A percentile compares a stretch with the other conserved stretches of the same genome.
phyloP scores from a whole-genome alignment of 202 grass and related monocot species.

The Digitaria exilis region DNA sequence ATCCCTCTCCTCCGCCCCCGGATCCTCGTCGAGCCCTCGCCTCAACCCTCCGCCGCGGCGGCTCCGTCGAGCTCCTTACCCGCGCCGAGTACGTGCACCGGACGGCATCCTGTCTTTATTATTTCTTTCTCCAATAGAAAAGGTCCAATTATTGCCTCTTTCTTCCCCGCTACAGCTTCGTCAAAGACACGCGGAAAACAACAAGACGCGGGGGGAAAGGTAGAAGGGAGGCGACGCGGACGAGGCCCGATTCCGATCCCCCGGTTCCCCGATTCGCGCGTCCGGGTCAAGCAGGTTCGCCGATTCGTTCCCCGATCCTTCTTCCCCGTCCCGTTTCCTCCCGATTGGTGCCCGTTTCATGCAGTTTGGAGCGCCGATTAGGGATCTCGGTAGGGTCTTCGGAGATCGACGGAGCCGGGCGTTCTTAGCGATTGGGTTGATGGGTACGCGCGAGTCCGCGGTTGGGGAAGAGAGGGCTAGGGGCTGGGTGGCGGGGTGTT shows the following conservation, averaged over 20 bases:
- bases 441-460: not conserved
- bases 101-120: not conserved
- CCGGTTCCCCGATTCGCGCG: not conserved
- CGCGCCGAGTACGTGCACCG: not conserved
- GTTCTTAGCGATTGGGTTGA: not conserved
- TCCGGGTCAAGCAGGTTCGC: constrained; percentile 4
- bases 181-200: constrained; percentile 19
- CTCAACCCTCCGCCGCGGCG: too few species aligned
- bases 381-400: constrained; percentile 20
- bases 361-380: not conserved
- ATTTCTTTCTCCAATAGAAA: not conserved
- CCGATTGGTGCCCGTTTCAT: not conserved
- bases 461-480: not conserved
- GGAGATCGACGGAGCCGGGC: not conserved
- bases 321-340: not conserved
- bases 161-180: constrained; percentile 1
- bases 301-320: constrained; percentile 26
- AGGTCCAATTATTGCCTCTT: not conserved
- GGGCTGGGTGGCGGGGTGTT: not conserved
- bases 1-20: not conserved
- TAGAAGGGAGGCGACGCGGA: not conserved
- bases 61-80: not conserved
- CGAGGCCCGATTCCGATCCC: constrained; percentile 3
- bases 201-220: not conserved
- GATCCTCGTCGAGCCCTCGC: too few species aligned